Evolutionary conservation across 495 filamentous ascomycete genomes (phyloP).

Genomic region (Annulohypoxylon nitens): DNA sequence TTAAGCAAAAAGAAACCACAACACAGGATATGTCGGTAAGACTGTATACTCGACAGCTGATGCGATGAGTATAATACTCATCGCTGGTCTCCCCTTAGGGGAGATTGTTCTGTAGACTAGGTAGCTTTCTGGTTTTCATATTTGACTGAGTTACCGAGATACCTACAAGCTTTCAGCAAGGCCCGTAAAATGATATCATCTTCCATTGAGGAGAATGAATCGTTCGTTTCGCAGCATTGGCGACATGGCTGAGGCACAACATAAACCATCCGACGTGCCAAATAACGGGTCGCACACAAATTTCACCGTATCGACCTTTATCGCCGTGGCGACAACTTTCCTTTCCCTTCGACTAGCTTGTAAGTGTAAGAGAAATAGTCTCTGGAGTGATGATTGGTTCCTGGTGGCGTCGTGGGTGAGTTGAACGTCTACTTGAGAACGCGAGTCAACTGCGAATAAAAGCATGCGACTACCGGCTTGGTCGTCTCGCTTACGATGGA

Average conservation of each 20-base stretch:
- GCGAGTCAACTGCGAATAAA: neutral
- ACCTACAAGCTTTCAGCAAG: too few species aligned
- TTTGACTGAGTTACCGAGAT: too few species aligned
- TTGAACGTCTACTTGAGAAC: neutral
- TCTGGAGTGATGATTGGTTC: slow-evolving; percentile 50
- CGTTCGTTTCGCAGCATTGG: neutral
- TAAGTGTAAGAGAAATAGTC: slow-evolving; percentile 33
- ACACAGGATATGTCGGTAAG: neutral
- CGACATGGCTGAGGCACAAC: neutral
- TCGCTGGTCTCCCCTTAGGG: too few species aligned
- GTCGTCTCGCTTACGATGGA: neutral
- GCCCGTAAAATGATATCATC: too few species aligned
- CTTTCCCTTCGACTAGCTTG: slow-evolving; percentile 42
- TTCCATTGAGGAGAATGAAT: neutral
- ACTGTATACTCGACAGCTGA: too few species aligned
- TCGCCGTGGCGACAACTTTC: slow-evolving; percentile 40
- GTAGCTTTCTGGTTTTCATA: too few species aligned
- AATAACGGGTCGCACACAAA: slow-evolving; percentile 41
- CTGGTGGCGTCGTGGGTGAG: slow-evolving; percentile 48
- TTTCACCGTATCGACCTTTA: slow-evolving; percentile 39
- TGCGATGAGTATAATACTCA: too few species aligned
- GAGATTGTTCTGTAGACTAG: too few species aligned
- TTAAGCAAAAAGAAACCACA: neutral
- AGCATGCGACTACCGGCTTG: neutral
- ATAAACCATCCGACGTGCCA: neutral